These are phyloP conservation scores for Phycomyces nitens DNA, from an alignment of 192 early-diverging fungal species.

Conservation along the genomic window DNA sequence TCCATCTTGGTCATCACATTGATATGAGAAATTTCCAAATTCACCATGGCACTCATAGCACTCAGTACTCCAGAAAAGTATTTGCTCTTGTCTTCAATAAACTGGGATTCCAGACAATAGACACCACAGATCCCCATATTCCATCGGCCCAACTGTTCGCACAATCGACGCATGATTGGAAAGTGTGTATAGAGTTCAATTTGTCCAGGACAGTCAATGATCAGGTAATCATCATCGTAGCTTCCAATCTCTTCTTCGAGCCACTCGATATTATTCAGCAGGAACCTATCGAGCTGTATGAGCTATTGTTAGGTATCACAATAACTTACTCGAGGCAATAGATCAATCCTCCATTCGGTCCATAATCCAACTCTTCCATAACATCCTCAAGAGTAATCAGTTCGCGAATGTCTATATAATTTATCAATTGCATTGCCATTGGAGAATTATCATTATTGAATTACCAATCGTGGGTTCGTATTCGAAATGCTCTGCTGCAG, in stretches of 20 bases:
- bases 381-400: slow-evolving; percentile 98
- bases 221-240: slow-evolving; percentile 94
- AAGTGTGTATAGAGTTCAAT: slow-evolving; percentile 99
- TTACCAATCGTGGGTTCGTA: slow-evolving; percentile 84
- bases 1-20: slow-evolving; percentile 99
- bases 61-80: slow-evolving; percentile 96
- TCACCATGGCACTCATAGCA: slow-evolving; percentile 94
- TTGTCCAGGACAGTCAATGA: slow-evolving; percentile 96
- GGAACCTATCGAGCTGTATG: slow-evolving; percentile 46
- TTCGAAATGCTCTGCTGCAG: slow-evolving; percentile 94
- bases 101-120: slow-evolving; percentile 90
- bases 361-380: slow-evolving; percentile 94
- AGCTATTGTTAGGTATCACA: neutral
- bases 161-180: slow-evolving; percentile 86
- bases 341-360: slow-evolving; percentile 95
- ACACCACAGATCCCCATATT: slow-evolving; percentile 90
- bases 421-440: too few relatives aligned
- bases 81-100: slow-evolving; percentile 93
- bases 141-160: slow-evolving; percentile 61
- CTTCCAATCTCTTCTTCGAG: slow-evolving; percentile 88
- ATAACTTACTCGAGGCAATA: slow-evolving; percentile 88
- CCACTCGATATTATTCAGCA: slow-evolving; percentile 96
- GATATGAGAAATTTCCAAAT: slow-evolving; percentile 96
- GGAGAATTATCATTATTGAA: neutral
- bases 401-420: slow-evolving; percentile 77